Evolutionary conservation across 2,329 filamentous ascomycete species (phyloP), one percentile per base, ranked within the genome.

Genomic region (Aspergillus japonicus): DNA sequence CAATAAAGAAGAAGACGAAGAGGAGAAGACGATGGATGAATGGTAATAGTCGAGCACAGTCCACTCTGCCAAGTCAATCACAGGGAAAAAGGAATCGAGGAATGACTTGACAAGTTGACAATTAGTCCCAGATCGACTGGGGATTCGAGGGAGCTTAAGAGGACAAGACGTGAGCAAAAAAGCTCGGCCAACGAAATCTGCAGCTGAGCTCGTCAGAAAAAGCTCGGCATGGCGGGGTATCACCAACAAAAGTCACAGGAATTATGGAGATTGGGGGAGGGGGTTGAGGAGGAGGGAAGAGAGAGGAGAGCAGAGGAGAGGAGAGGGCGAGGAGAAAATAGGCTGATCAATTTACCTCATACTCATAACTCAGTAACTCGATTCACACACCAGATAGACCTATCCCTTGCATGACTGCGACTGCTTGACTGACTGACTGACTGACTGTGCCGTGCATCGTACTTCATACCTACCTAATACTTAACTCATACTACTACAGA

Each of bases 171-270:
- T 44, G 39, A 44, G 39, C 39, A 16, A 44, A 44, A 44, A 44
- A 44, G 16, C 14, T 44, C 39, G 39, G 16, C 39, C 39, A 44
- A 44, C 39, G 39, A 44, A 44, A 44, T 2, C 16, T 19, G 39
- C 39, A 44, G 39, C 39, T 44, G 39, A 44, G 39, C 39, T 44
- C 39, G 39, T 44, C 16, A 44, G 24, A 53, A 61, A 58, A 60
- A 47, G 54, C 59, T 61, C 59, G 59, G 59, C 59, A 61, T 58
- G 50, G 59, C 59, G 59, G 55, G 58, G 58, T 54, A 59, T 56
- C 49, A 57, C 29, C 33, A 57, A 56, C 39, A 56, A 24, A 50
- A 50, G 24, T 14, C 12, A 24, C 26, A 42, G 8, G 51, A 54
- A 19, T 39, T n/a, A 48, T 29, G 44, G 16, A 50, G 14, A n/a